Percentiles rank a stretch among this genome's conserved stretches.
These are phyloP conservation scores for Trichoderma polysporum DNA, from an alignment of 2,329 filamentous ascomycete genomes.

Conservation along the genomic window DNA sequence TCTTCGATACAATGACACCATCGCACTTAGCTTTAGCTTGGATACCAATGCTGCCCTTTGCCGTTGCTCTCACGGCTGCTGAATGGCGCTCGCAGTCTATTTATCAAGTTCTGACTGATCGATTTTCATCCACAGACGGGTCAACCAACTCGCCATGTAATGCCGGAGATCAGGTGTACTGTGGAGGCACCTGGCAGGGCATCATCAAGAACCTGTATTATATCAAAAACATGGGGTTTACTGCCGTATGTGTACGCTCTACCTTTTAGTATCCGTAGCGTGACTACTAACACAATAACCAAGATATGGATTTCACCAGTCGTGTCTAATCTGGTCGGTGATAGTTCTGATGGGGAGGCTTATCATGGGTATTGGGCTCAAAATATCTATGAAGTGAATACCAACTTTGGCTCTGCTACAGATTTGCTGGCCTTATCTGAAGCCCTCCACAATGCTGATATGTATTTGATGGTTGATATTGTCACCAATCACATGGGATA, in stretches of 20 bases:
- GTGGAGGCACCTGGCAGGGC: slow-evolving; percentile 60
- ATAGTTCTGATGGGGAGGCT: slow-evolving; percentile 35
- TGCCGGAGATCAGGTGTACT: slow-evolving; percentile 42
- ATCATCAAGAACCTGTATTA: slow-evolving; percentile 61
- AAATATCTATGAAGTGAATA: slow-evolving; percentile 54
- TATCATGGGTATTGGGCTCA: slow-evolving; percentile 59
- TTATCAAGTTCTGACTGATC: neutral
- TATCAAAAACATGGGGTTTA: slow-evolving; percentile 60
- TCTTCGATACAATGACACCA: neutral
- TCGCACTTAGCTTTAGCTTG: neutral
- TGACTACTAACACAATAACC: neutral
- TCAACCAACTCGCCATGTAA: neutral
- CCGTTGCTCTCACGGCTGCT: neutral
- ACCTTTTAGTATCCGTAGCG: neutral
- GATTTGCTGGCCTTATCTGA: slow-evolving; percentile 58
- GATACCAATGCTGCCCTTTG: neutral
- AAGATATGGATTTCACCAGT: slow-evolving; percentile 57
- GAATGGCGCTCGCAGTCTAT: neutral
- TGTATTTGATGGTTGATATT: slow-evolving; percentile 61
- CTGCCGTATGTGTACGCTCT: slow-evolving; percentile 36
- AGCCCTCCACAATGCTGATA: neutral
- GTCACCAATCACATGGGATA: slow-evolving; percentile 58
- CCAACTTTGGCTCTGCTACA: slow-evolving; percentile 56
- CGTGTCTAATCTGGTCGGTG: slow-evolving; percentile 40
- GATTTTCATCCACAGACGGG: neutral